Evolutionary conservation across 1,284 basidiomycete genomes (phyloP).

Genomic region (Heterobasidion irregulare): DNA sequence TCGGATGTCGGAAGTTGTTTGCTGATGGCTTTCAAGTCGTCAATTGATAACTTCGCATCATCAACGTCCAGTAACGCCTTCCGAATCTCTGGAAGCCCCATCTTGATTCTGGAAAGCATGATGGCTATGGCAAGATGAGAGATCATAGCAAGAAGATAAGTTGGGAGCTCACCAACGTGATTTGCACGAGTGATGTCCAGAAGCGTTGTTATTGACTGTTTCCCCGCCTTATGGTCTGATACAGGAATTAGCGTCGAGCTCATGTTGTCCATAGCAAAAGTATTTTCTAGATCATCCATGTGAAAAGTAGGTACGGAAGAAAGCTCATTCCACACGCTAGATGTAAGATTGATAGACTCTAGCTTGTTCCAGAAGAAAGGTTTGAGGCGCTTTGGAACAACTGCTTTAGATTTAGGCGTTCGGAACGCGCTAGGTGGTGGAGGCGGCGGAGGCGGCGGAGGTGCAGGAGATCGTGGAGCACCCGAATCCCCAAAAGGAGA

Average conservation of each 20-base stretch:
- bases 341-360: slow-evolving; percentile 28
- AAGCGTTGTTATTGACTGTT: slow-evolving; percentile 58
- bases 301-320: slow-evolving; percentile 32
- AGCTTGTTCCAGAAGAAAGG: slow-evolving; percentile 92
- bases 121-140: slow-evolving; percentile 42
- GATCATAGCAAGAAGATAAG: neutral
- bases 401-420: slow-evolving; percentile 20
- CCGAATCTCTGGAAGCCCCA: slow-evolving; percentile 55
- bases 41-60: slow-evolving; percentile 56
- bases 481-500: no score
- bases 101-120: slow-evolving; percentile 72
- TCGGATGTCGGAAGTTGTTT: slow-evolving; percentile 71
- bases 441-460: slow-evolving; percentile 19
- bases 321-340: slow-evolving; percentile 72
- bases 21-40: slow-evolving; percentile 67
- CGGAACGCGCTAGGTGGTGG: slow-evolving; percentile 22
- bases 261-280: slow-evolving; percentile 57
- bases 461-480: neutral
- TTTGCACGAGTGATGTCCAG: slow-evolving; percentile 80
- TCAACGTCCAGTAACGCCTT: slow-evolving; percentile 64
- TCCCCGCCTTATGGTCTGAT: slow-evolving; percentile 30
- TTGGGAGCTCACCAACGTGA: slow-evolving; percentile 54
- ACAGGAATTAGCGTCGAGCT: slow-evolving; percentile 35
- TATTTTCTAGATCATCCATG: slow-evolving; percentile 66
- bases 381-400: slow-evolving; percentile 58